These are phyloP conservation scores for Jamesozyma jinghongensis DNA, from an alignment of 805 yeast genomes.

Conservation along the genomic window DNA sequence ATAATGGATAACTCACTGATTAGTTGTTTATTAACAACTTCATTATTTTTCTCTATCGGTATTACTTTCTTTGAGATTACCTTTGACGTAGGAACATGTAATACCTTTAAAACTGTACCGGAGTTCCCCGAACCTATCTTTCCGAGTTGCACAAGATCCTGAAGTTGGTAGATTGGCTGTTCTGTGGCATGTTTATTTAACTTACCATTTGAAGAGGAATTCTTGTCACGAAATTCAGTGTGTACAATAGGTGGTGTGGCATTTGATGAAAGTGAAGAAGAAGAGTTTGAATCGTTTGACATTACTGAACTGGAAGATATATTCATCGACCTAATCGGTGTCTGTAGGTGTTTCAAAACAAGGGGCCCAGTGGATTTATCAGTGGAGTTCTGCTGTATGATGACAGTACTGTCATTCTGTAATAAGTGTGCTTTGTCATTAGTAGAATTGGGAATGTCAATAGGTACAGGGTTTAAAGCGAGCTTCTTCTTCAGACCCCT, in stretches of 20 bases:
- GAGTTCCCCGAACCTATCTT: slow-evolving; percentile 89
- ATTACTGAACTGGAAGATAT: no score
- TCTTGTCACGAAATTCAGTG: no score
- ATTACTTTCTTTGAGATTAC: slow-evolving; percentile 87
- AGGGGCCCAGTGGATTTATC: no score
- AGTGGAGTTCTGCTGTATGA: slow-evolving; percentile 4
- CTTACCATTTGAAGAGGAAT: no score
- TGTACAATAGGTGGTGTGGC: no score
- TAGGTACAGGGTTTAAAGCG: slow-evolving; percentile 7
- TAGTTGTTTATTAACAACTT: slow-evolving; percentile 44
- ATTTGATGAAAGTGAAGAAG: no score
- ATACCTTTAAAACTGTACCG: slow-evolving; percentile 81
- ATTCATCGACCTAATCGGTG: no score
- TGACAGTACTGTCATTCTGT: background rate
- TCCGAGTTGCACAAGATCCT: slow-evolving; percentile 66
- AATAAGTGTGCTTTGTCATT: background rate
- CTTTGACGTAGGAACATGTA: slow-evolving; percentile 81
- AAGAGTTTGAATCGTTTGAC: no score
- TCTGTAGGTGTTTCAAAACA: no score
- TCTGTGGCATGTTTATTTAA: slow-evolving; percentile 1
- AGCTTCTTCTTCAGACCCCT: slow-evolving; percentile 17
- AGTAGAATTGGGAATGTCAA: no score
- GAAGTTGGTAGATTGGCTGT: slow-evolving; percentile 33
- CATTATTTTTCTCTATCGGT: slow-evolving; percentile 68
- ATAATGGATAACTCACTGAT: slow-evolving; percentile 80